Conservation (phyloP, 2,329 filamentous ascomycete species). For the Xylariales sp. region DNA sequence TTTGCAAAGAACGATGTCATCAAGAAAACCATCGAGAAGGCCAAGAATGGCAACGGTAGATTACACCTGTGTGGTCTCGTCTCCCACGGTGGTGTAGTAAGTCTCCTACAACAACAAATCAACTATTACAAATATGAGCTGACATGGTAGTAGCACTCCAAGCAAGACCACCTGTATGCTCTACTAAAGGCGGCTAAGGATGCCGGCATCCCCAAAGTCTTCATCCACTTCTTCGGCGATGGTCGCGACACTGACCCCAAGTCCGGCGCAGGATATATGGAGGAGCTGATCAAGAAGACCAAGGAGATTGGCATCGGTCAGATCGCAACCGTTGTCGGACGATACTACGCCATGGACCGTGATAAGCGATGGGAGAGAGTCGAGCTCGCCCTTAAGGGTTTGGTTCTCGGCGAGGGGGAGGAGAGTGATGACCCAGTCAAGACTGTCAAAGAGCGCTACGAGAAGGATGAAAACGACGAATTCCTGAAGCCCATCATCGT, state of each 20-base stretch:
- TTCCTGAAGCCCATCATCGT: constrained; percentile 98
- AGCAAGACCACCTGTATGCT: constrained; percentile 88
- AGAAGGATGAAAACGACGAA: constrained; percentile 86
- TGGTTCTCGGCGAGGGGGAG: constrained; percentile 84
- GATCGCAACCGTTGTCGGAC: constrained; percentile 87
- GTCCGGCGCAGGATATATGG: constrained; percentile 81
- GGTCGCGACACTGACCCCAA: constrained; percentile 97
- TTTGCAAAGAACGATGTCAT: constrained; percentile 73
- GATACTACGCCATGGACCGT: constrained; percentile 99
- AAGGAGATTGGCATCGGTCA: constrained; percentile 84
- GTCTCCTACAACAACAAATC: constrained; percentile 36
- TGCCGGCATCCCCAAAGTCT: constrained; percentile 81
- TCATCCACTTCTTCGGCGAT: constrained; percentile 98
- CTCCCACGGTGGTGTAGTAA: constrained; percentile 82
- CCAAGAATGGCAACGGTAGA: constrained; percentile 83
- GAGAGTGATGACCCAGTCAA: constrained; percentile 77
- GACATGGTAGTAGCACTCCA: constrained; percentile 61
- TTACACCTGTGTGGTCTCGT: constrained; percentile 90
- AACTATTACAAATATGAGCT: constrained; percentile 8
- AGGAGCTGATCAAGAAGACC: constrained; percentile 73
- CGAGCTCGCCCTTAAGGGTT: constrained; percentile 81
- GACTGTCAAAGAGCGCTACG: constrained; percentile 83
- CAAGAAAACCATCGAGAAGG: constrained; percentile 68
- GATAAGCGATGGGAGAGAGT: constrained; percentile 98
- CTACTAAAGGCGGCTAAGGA: constrained; percentile 88